Conservation (phyloP, 1,284 basidiomycete species). For the Austroboletus rostrupii region DNA sequence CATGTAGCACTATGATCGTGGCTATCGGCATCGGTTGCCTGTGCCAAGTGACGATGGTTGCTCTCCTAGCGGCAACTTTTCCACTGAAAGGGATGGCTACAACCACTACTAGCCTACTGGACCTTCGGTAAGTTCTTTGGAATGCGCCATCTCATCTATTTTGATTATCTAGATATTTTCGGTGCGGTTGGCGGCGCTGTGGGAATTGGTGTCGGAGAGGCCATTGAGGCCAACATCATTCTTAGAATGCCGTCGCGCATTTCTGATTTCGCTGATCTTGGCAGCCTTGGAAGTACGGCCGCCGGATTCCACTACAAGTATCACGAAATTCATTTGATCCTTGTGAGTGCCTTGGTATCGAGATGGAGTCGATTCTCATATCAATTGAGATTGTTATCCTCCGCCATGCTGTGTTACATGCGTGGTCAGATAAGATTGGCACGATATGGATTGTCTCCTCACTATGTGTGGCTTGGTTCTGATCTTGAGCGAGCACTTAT, state of each 20-base stretch:
- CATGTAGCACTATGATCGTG: too few species aligned
- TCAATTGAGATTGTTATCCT: conserved; percentile 41
- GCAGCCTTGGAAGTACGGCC: conserved; percentile 48
- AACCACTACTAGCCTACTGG: conserved; percentile 65
- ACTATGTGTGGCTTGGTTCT: conserved; percentile 53
- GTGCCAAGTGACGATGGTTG: conserved; percentile 69
- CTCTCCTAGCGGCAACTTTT: conserved; percentile 78
- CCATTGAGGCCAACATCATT: conserved; percentile 63
- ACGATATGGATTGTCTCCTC: conserved; percentile 71
- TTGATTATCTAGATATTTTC: not conserved
- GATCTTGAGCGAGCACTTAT: conserved; percentile 56
- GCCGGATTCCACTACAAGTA: conserved; percentile 55
- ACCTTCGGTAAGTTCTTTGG: conserved; percentile 51
- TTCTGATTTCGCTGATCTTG: conserved; percentile 35
- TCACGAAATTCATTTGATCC: conserved; percentile 47
- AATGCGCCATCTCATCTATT: not conserved
- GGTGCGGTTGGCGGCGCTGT: conserved; percentile 72
- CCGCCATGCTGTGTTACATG: conserved; percentile 56
- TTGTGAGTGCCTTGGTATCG: conserved; percentile 34
- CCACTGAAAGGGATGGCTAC: conserved; percentile 80
- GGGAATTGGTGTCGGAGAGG: conserved; percentile 69
- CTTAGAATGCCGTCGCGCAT: conserved; percentile 48
- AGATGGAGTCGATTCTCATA: not conserved
- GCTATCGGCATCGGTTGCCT: conserved; percentile 59
- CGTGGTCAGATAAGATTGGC: conserved; percentile 65